phyloP scores from a whole-genome alignment of 208 protist genomes.

The Leishmania gerbilli region DNA sequence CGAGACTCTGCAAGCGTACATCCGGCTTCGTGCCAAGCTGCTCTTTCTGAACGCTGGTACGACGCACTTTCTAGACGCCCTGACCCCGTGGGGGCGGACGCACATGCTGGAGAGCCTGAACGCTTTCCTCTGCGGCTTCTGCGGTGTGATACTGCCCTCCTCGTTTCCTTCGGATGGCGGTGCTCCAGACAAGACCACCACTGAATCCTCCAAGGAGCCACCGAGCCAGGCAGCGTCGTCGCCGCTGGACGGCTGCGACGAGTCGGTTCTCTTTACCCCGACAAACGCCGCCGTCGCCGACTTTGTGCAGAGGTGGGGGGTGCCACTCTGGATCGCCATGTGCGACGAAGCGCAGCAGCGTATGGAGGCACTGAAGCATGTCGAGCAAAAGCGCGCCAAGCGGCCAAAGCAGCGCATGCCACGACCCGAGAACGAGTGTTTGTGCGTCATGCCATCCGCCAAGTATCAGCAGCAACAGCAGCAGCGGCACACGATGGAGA shows the following conservation, averaged over 20 bases:
- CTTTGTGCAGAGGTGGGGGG: constrained; percentile 57
- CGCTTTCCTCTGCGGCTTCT: constrained; percentile 40
- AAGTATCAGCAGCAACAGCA: constrained; percentile 3
- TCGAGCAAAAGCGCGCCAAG: not conserved
- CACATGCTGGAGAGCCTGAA: constrained; percentile 37
- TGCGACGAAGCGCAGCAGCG: constrained; percentile 42
- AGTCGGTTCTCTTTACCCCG: constrained; percentile 14
- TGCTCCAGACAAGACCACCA: not conserved
- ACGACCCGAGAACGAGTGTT: not conserved
- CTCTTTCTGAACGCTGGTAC: constrained; percentile 51
- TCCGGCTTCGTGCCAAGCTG: constrained; percentile 48
- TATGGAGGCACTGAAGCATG: constrained; percentile 9
- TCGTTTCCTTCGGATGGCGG: not conserved
- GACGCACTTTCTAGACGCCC: constrained; percentile 44
- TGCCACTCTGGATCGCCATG: constrained; percentile 63
- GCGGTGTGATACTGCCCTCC: constrained; percentile 7
- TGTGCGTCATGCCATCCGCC: not conserved
- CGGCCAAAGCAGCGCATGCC: not conserved
- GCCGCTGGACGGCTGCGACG: not conserved
- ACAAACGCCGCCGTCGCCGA: constrained; percentile 28
- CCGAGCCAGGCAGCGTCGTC: not conserved
- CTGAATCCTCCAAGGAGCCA: not conserved
- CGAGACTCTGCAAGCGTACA: constrained; percentile 50
- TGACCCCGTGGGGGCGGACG: constrained; percentile 46
- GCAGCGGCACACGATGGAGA: not conserved